Base-by-base conservation (phyloP, 306 rosid genomes). In the Quercus gilva region DNA sequence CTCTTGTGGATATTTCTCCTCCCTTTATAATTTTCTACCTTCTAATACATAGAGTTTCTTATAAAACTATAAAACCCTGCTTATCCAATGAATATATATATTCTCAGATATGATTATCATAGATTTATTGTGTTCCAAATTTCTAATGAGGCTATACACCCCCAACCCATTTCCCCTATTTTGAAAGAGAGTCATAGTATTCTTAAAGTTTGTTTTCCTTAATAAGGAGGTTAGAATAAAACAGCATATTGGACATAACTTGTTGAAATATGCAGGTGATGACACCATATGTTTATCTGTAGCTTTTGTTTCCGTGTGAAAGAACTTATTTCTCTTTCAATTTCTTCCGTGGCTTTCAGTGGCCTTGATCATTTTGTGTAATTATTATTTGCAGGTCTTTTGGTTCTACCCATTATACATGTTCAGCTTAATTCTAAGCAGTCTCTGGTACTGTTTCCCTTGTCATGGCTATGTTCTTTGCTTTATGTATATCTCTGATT, bases 401-500 rank as follows among this genome's bases (percentile, higher is more conserved):
- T 94, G 99, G 99, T 90, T 92, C 85, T 94, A 91, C 83, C 97
- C 99, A 21, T 65, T 94, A 67, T 94, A 94, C 58, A 86, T 89
- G 70, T 85, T 94, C 80, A 94, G 99, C 95, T 70, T 92, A 64
- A 83, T 94, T 82, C 91, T 91, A 71, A 92, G 97, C 90, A 71
- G 79, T 75, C 60, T 94, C 78, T 94, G 99, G 97, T 94, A 94
- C 74, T 52, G 43, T 59, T 81, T 55, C 74, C 76, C 64, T 69
- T 74, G 23, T 69, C 4, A 25, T 41, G 28, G 31, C 80, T 28
- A 82, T 37, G 56, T 69, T 73, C 23, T 69, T 76, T 76, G 68
- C 20, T 70, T 37, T 64, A 31, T 73, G 21, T 49, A 14, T 51
- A 45, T 18, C 17, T 61, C 73, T 73, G 64, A 17, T 45, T 53